Evolutionary conservation across 2,329 filamentous ascomycete genomes (phyloP), one percentile per base, ranked within the genome.

Genomic region (Phaeosphaeriaceae sp.): DNA sequence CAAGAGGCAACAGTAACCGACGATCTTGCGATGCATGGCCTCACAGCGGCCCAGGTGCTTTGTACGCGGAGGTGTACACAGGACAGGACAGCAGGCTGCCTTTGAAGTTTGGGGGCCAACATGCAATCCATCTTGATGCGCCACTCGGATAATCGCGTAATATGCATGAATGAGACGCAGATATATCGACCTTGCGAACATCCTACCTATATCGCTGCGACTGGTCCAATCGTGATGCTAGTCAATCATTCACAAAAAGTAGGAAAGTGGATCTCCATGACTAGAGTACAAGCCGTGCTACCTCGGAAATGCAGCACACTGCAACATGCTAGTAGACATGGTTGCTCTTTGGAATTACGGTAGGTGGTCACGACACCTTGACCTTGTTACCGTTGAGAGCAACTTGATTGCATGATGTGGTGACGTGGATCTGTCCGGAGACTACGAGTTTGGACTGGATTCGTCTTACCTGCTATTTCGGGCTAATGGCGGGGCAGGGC

Each of bases 391-490:
- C 35, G 35, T 40, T 40, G n/a, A 17, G 35, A 40, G 13, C 15
- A 40, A 40, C 35, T 40, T 40, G 35, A 40, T 40, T 40, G 35
- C 35, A 40, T 40, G 35, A 4, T 40, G n/a, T 40, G 35, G 35
- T 40, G 35, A 40, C 35, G n/a, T 40, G 35, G 35, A n/a, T 40
- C 35, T 9, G 26, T 40, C 35, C 15, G 15, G 15, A 40, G 8
- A n/a, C 35, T 28, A 28, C 26, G 26, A 28, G 26, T 28, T 28
- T 42, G 21, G 22, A n/a, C 8, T 54, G 56, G 55, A 35, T 52
- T 65, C 64, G 68, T 70, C 64, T 66, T 62, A 70, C 68, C 69
- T 72, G 64, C 69, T 69, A 65, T 51, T 64, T 66, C 59, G 49
- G 65, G 66, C 56, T 28, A 28, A 52, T 43, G 47, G 51, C 52